These are phyloP conservation scores for Eutrema japonicum DNA, from an alignment of 345 rosid genomes.

Conservation along the genomic window DNA sequence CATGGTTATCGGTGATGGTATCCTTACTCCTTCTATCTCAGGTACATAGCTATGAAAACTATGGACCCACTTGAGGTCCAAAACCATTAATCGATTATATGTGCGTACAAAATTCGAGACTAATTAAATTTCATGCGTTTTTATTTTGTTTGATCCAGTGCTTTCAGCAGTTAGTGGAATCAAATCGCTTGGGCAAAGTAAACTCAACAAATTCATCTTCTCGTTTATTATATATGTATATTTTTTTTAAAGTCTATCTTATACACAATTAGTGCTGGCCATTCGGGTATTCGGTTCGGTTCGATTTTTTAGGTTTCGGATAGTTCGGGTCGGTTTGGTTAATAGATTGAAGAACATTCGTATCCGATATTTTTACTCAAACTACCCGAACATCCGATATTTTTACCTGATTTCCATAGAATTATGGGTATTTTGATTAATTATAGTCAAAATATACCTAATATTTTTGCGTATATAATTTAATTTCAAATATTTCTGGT, in stretches of 20 bases:
- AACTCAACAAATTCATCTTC: neutral
- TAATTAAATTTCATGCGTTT: neutral
- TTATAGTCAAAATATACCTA: no score
- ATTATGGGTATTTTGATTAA: no score
- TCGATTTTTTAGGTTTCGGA: no score
- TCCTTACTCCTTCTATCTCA: conserved; percentile 80
- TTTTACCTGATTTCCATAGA: no score
- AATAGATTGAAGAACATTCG: no score
- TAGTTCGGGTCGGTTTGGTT: no score
- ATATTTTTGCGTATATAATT: no score
- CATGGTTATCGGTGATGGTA: conserved; percentile 84
- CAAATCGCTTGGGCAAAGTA: conserved; percentile 65
- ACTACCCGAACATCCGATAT: no score
- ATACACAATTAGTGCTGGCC: no score
- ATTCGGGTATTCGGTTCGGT: no score
- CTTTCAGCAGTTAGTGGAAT: conserved; percentile 85
- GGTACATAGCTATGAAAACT: conserved; percentile 43
- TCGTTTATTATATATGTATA: neutral
- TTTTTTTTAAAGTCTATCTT: neutral
- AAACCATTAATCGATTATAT: neutral
- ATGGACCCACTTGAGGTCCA: neutral
- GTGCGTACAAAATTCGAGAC: neutral
- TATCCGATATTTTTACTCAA: no score
- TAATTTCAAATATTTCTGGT: no score
- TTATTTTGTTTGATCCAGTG: conserved; percentile 43